Evolutionary conservation across 176 grass and related monocot species (phyloP), one percentile per base, ranked within the genome.

Genomic region (Carex kokanica): DNA sequence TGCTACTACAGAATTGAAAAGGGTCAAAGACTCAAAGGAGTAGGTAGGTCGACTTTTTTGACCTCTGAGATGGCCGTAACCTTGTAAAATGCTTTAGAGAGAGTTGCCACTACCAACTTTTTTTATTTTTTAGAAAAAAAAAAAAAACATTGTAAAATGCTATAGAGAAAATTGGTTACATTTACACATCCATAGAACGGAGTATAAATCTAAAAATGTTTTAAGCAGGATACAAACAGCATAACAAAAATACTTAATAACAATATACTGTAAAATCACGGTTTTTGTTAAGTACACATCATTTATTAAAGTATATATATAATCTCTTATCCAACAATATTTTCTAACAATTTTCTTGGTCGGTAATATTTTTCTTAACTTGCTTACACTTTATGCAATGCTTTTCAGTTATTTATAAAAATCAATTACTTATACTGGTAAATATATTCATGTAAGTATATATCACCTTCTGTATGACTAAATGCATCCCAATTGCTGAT

Each of bases 401-500:
- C 5, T 20, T 59, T 59, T 59, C 56, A 18, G 56, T 1, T 59
- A 5, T 20, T 59, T n/a, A 18, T 5, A n/a, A n/a, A 59, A 59
- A 59, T 59, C 17, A 74, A 74, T 45, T 10, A 49, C 2, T 49
- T 49, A 11, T 49, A 49, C 45, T 49, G 0, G 36, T 38, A 38
- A 5, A 49, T 49, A 11, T 12, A 49, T 49, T 1, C 2, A 49
- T 49, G 10, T 12, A 10, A 49, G 45, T 49, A 11, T 49, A 49
- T 49, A 49, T 11, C 34, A 88, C 88, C 92, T 87, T 67, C 75
- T 1, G 74, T 61, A 63, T 95, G 95, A 77, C 89, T 84, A 85
- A 91, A 98, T 51, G 90, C 87, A 43, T 98, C 95, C 95, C 95
- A 98, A 84, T 95, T 98, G 87, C 60, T 86, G 41, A 90, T 84